Conservation (phyloP, 345 rosid species). For the Carallia pectinifolia region DNA sequence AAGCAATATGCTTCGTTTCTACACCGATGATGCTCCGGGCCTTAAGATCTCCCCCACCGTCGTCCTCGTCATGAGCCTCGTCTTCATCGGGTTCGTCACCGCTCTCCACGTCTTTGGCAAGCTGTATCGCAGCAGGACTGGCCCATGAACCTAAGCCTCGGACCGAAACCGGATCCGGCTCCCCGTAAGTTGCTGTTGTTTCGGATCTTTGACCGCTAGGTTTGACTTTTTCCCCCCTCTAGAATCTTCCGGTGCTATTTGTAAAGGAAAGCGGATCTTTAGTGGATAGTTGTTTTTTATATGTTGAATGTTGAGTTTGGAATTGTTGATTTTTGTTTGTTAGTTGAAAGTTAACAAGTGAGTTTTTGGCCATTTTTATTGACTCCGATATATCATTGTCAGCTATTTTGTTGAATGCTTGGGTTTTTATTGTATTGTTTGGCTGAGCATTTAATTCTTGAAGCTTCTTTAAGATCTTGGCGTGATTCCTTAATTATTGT, state of each 20-base stretch:
- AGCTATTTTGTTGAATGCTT: no score
- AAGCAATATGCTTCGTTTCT: constrained; percentile 87
- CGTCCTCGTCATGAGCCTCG: constrained; percentile 88
- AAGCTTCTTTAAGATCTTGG: no score
- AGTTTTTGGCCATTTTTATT: no score
- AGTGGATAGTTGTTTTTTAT: background rate
- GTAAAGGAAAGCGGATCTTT: constrained; percentile 19
- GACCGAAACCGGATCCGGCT: background rate
- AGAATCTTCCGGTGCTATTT: background rate
- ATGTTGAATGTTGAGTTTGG: background rate
- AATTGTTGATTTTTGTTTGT: background rate
- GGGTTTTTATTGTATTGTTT: no score
- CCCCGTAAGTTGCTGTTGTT: background rate
- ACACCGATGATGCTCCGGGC: constrained; percentile 93
- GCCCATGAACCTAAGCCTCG: constrained; percentile 34
- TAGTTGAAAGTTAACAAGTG: no score
- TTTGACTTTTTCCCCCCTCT: background rate
- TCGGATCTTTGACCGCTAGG: constrained; percentile 17
- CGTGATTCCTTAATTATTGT: no score
- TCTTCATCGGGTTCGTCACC: constrained; percentile 94
- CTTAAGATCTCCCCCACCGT: constrained; percentile 90
- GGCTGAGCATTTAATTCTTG: no score
- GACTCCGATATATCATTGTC: no score
- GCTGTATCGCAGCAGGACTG: constrained; percentile 67
- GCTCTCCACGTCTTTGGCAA: constrained; percentile 93